phyloP scores from a whole-genome alignment of 108 stramenopile genomes.

The Cyclotella atomus region DNA sequence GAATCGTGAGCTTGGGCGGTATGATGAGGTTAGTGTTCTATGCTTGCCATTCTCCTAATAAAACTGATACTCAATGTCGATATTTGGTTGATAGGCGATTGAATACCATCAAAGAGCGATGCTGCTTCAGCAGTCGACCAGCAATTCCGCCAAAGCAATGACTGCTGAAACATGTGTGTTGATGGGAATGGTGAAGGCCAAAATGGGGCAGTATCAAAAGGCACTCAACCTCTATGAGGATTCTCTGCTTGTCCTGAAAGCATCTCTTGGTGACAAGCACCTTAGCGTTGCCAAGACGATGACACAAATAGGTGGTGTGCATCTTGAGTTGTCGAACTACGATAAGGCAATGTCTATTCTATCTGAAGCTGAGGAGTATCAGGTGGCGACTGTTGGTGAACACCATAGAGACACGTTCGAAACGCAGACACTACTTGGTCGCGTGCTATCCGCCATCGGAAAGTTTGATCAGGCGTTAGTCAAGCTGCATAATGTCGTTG shows the following conservation, averaged over 20 bases:
- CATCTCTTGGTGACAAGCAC: conserved; percentile 57
- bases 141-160: conserved; percentile 59
- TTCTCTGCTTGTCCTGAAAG: conserved; percentile 52
- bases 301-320: conserved; percentile 64
- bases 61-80: neutral
- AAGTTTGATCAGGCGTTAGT: conserved; percentile 57
- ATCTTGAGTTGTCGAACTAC: conserved; percentile 56
- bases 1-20: conserved; percentile 56
- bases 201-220: conserved; percentile 57
- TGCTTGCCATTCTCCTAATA: neutral
- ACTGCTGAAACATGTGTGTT: conserved; percentile 70
- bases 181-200: conserved; percentile 64
- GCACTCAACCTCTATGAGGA: conserved; percentile 66
- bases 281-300: conserved; percentile 68
- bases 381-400: conserved; percentile 53
- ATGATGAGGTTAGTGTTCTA: conserved; percentile 38
- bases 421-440: conserved; percentile 65
- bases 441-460: conserved; percentile 51
- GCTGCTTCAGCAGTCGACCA: conserved; percentile 58
- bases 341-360: conserved; percentile 60
- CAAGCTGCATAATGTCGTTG: conserved; percentile 51
- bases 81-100: conserved; percentile 54
- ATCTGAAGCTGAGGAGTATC: conserved; percentile 56
- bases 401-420: conserved; percentile 66
- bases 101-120: conserved; percentile 75